These are phyloP conservation scores for Epichloe baconii DNA, from an alignment of 2,329 filamentous ascomycete species.

Conservation along the genomic window DNA sequence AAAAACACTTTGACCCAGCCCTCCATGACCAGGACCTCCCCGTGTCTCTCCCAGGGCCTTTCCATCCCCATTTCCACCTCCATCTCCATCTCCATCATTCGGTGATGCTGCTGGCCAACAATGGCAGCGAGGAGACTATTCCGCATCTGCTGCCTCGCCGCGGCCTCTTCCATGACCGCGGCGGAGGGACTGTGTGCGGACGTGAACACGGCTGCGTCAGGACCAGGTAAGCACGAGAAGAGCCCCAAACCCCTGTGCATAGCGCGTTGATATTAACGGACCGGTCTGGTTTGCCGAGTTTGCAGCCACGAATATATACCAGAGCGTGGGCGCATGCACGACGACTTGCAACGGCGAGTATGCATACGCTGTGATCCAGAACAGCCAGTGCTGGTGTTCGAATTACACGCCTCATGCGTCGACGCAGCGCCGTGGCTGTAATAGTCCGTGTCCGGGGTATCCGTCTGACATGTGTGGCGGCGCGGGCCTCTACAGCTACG, in stretches of 20 bases:
- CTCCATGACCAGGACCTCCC: background rate
- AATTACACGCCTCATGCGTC: conserved; percentile 1
- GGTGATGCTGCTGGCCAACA: background rate
- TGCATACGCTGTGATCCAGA: conserved; percentile 2
- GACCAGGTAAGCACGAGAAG: background rate
- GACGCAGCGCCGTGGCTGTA: conserved; percentile 1
- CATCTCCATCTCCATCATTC: background rate
- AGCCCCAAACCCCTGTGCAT: too few relatives aligned
- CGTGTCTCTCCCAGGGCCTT: background rate
- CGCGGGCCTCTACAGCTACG: conserved; percentile 1
- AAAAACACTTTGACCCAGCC: background rate
- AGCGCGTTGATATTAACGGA: too few relatives aligned
- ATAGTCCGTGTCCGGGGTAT: conserved; percentile 2
- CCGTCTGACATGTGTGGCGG: conserved; percentile 3
- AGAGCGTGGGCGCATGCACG: conserved; percentile 2
- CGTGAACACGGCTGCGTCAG: background rate
- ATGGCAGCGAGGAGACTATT: background rate
- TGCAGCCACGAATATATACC: conserved; percentile 1
- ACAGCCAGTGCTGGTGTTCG: conserved; percentile 4
- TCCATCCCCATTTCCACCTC: background rate
- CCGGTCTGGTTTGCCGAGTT: too few relatives aligned
- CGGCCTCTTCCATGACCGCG: background rate
- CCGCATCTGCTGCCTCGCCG: background rate
- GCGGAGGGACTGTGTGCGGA: background rate
- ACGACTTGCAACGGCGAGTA: conserved; percentile 1